Evolutionary conservation across 768 basidiomycete genomes (phyloP), one percentile per base, ranked within the genome.

Genomic region (Pleurotus citrinopileatus): DNA sequence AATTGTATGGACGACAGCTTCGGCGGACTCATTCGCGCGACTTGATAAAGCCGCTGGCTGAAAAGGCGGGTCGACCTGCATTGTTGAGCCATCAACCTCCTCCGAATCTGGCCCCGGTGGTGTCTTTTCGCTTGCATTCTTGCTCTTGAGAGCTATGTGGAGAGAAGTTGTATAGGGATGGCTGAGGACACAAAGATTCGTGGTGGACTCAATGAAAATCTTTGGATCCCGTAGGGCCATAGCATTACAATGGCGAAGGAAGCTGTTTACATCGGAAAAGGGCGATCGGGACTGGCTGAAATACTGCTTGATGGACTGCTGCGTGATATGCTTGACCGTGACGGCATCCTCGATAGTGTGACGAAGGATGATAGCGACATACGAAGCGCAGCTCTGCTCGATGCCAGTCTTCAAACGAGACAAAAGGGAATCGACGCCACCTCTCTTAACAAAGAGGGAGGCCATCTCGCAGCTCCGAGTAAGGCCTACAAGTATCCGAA

Each of bases 331-430:
- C 53, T 82, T 79, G 38, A 98, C 66, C 6, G 78, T 79, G 2
- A 71, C 64, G 2, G 76, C 62, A 58, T 94, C 91, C 69, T 99
- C 97, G 45, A 95, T 82, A 50, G 92, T 71, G 64, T 99, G 97
- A 5, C 97, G 87, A n/a, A 98, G 74, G 57, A 98, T 89, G 62
- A 88, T 89, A 37, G 86, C 84, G 52, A 94, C 81, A 66, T 94
- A 92, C 0, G 89, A 84, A 42, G 92, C 91, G 58, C 86, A 87
- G 17, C 88, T 86, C 25, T 75, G 67, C 7, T 85, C 82, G 13
- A 85, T 77, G 0, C 83, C 73, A 15, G 74, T 70, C 59, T 82
- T 81, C 59, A 94, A 74, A 26, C 86, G 81, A 52, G 78, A 75
- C 70, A 96, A 85, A 17, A 97, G 73, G 17, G 76, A 65, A 0